Evolutionary conservation across 192 early-diverging fungal species (phyloP).

Genomic region (Entrophospora sp.): DNA sequence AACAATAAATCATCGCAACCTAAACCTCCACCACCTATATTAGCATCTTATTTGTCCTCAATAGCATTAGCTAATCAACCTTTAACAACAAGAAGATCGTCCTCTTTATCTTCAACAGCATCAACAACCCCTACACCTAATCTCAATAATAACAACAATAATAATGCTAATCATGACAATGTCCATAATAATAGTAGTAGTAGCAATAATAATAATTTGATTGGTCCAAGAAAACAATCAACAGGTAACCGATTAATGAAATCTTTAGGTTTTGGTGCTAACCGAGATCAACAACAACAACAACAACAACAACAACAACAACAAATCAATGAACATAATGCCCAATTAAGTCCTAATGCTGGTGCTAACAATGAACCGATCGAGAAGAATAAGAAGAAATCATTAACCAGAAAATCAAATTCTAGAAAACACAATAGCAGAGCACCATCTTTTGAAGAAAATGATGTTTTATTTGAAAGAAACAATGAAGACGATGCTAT

Average conservation of each 20-base stretch:
- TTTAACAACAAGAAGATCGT: neutral
- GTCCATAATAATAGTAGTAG: neutral
- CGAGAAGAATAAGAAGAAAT: neutral
- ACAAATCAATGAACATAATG: neutral
- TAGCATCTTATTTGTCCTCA: neutral
- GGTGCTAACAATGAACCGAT: neutral
- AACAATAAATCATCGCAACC: neutral
- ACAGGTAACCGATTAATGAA: conserved; percentile 11
- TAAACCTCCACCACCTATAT: neutral
- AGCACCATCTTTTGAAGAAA: no score
- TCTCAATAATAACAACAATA: neutral
- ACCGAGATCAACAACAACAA: neutral
- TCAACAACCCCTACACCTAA: neutral
- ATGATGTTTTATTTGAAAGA: no score
- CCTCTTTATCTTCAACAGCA: neutral
- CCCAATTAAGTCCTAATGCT: neutral
- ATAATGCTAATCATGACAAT: neutral
- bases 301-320: neutral
- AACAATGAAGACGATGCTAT: neutral
- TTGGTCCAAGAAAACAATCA: neutral
- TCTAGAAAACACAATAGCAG: no score
- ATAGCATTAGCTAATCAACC: neutral
- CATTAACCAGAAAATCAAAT: neutral
- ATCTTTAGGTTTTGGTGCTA: conserved; percentile 11
- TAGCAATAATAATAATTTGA: neutral